Conservation (phyloP, 1,139 yeast species). For the Blastobotrys proliferans region DNA sequence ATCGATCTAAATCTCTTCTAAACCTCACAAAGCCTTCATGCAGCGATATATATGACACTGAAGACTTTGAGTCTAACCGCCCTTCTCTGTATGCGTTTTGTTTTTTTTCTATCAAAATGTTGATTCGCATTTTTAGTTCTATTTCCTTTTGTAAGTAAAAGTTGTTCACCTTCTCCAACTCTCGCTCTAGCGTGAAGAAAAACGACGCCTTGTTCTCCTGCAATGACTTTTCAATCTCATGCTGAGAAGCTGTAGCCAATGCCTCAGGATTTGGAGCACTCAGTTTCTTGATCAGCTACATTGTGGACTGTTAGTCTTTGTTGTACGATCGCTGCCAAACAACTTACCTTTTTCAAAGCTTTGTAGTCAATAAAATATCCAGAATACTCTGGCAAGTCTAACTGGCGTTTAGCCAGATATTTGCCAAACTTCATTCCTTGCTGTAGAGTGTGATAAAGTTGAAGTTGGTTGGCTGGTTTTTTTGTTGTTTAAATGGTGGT, state of each 20-base stretch:
- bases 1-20: constrained; percentile 78
- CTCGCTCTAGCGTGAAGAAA: constrained; percentile 89
- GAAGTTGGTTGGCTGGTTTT: no score
- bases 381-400: constrained; percentile 91
- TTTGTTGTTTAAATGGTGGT: neutral
- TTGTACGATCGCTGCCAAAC: constrained; percentile 1
- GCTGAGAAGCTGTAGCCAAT: constrained; percentile 25
- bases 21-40: constrained; percentile 88
- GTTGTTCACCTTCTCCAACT: constrained; percentile 86
- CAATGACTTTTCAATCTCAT: constrained; percentile 50
- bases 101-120: constrained; percentile 70
- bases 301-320: neutral
- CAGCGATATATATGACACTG: constrained; percentile 59
- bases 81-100: constrained; percentile 49
- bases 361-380: constrained; percentile 93
- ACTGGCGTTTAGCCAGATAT: constrained; percentile 86
- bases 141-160: constrained; percentile 90
- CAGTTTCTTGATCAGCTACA: constrained; percentile 39
- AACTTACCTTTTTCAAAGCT: constrained; percentile 63
- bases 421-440: constrained; percentile 81
- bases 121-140: constrained; percentile 69
- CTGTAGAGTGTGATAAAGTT: neutral
- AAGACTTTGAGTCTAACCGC: constrained; percentile 41
- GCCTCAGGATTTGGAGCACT: constrained; percentile 31
- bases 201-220: constrained; percentile 92